These are phyloP conservation scores for Macrocybe gigantea DNA, from an alignment of 768 basidiomycete species.

Conservation along the genomic window DNA sequence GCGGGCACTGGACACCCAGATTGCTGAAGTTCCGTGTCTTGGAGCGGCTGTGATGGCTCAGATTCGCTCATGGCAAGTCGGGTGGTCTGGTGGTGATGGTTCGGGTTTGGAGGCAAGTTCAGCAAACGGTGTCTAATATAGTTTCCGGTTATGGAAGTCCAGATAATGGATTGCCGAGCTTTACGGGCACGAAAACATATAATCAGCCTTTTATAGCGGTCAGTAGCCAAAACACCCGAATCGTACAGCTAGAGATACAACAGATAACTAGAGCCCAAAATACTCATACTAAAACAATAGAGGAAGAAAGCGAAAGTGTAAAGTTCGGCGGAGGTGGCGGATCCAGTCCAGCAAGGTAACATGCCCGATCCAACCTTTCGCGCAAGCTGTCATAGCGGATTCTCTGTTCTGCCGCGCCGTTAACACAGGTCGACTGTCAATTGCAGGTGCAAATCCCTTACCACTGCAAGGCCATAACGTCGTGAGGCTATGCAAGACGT, in stretches of 20 bases:
- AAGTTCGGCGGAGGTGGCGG: slow-evolving; percentile 36
- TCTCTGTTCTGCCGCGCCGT: slow-evolving; percentile 40
- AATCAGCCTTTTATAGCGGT: too few relatives aligned
- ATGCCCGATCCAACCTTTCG: slow-evolving; percentile 39
- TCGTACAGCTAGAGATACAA: slow-evolving; percentile 7
- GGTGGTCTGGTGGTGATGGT: slow-evolving; percentile 11
- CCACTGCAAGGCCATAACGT: slow-evolving; percentile 62
- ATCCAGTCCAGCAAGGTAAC: slow-evolving; percentile 38
- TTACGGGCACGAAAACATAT: slow-evolving; percentile 4
- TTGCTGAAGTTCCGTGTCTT: too few relatives aligned
- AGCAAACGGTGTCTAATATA: slow-evolving; percentile 15
- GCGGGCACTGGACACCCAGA: too few relatives aligned
- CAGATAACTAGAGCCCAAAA: slow-evolving; percentile 6
- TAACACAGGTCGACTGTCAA: slow-evolving; percentile 6
- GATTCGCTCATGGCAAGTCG: slow-evolving; percentile 7
- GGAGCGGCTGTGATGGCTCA: too few relatives aligned
- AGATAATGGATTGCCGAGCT: slow-evolving; percentile 10
- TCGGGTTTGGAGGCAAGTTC: slow-evolving; percentile 10
- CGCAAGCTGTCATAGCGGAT: slow-evolving; percentile 40
- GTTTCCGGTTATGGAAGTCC: slow-evolving; percentile 14
- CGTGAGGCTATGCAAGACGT: slow-evolving; percentile 30
- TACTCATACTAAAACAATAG: slow-evolving; percentile 20
- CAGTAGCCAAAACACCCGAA: neutral
- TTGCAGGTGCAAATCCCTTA: slow-evolving; percentile 19
- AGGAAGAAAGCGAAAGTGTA: slow-evolving; percentile 21